A percentile compares a stretch with the other conserved stretches of the same genome.
These are phyloP conservation scores for Didymella pinodella DNA, from an alignment of 2,329 filamentous ascomycete genomes.

Conservation along the genomic window DNA sequence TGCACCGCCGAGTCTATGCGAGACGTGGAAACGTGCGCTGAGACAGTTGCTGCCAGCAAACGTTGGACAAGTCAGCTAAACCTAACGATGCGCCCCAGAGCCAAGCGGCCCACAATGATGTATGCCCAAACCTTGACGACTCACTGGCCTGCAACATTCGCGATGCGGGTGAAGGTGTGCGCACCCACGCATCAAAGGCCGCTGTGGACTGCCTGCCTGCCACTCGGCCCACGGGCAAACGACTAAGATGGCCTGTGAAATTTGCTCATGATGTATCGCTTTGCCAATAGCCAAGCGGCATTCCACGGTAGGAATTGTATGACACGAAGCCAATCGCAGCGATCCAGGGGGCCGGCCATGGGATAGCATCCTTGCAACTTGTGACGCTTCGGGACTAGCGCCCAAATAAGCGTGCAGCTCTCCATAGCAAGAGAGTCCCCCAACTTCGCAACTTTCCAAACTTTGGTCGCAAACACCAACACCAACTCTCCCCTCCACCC, in stretches of 20 bases:
- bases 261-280: constrained; percentile 22
- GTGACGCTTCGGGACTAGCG: constrained; percentile 17
- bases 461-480: constrained; percentile 22
- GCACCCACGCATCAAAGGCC: background rate
- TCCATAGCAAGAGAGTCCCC: constrained; percentile 20
- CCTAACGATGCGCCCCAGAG: constrained; percentile 30
- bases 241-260: constrained; percentile 15
- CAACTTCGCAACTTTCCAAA: constrained; percentile 22
- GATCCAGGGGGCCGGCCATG: constrained; percentile 13
- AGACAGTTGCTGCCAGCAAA: constrained; percentile 33
- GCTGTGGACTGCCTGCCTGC: constrained; percentile 4
- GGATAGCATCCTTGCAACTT: constrained; percentile 12
- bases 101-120: constrained; percentile 32
- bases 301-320: constrained; percentile 24
- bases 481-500: constrained; percentile 20
- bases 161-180: constrained; percentile 1
- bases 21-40: constrained; percentile 27
- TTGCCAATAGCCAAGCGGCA: constrained; percentile 24
- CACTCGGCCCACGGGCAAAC: constrained; percentile 16
- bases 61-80: constrained; percentile 29
- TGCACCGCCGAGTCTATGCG: constrained; percentile 18
- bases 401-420: constrained; percentile 15
- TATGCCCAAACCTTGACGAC: constrained; percentile 23
- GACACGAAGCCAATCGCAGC: constrained; percentile 25
- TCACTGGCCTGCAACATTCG: constrained; percentile 10